Evolutionary conservation across 257 asterid genomes (phyloP).

Genomic region (Solanum chiquidenum): DNA sequence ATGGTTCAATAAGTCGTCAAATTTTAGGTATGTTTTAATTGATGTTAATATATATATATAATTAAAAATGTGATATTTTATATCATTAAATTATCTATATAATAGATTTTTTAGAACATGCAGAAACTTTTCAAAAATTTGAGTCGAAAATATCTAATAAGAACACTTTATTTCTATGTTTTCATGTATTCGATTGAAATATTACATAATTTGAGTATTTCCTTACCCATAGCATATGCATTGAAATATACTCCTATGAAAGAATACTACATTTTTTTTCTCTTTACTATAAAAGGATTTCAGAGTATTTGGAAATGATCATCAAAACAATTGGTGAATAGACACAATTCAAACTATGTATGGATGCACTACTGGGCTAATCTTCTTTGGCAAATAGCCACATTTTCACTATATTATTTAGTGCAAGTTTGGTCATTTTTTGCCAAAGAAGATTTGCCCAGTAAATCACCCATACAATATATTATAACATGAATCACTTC

Average conservation of each 20-base stretch:
- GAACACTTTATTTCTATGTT: neutral
- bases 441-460: slow-evolving; percentile 8
- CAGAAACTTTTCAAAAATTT: neutral
- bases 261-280: neutral
- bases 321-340: neutral
- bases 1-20: neutral
- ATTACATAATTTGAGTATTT: neutral
- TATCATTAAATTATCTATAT: neutral
- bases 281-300: neutral
- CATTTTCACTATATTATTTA: neutral
- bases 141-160: neutral
- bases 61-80: neutral
- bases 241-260: neutral
- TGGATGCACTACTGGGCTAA: slow-evolving; percentile 6
- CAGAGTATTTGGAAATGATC: neutral
- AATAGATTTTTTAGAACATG: neutral
- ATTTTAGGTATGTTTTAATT: too few relatives aligned
- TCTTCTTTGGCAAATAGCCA: slow-evolving; percentile 4
- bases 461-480: neutral
- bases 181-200: neutral
- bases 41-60: too few relatives aligned
- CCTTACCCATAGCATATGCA: neutral
- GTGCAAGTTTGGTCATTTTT: neutral
- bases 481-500: neutral
- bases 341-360: neutral